Conservation (phyloP, 495 filamentous ascomycete genomes). For the Trichoderma asperelloides region DNA sequence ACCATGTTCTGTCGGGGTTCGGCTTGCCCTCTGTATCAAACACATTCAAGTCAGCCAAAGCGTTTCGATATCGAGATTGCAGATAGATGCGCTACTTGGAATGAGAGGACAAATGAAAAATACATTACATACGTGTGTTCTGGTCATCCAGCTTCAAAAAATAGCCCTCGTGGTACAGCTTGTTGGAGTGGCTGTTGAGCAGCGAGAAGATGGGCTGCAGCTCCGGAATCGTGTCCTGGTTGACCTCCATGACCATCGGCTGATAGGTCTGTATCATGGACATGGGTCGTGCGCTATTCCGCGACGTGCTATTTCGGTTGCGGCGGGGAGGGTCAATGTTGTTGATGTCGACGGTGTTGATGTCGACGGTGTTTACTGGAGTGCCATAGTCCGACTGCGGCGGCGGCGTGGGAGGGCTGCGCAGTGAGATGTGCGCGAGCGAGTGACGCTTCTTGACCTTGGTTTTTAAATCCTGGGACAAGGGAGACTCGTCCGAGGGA, state of each 20-base stretch:
- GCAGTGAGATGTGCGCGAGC: background rate
- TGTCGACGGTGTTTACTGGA: background rate
- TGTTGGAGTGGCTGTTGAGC: slow-evolving; percentile 91
- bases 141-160: slow-evolving; percentile 93
- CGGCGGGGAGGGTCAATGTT: background rate
- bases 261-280: slow-evolving; percentile 72
- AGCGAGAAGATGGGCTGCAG: slow-evolving; percentile 89
- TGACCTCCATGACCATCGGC: slow-evolving; percentile 78
- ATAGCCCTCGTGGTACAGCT: slow-evolving; percentile 95
- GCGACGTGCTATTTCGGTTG: background rate
- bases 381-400: slow-evolving; percentile 2
- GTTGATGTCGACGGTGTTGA: background rate
- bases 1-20: slow-evolving; percentile 80
- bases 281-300: slow-evolving; percentile 40
- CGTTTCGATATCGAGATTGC: background rate
- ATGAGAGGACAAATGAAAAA: slow-evolving; percentile 9
- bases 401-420: slow-evolving; percentile 9
- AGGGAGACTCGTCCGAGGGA: slow-evolving; percentile 12
- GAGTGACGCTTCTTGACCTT: slow-evolving; percentile 20
- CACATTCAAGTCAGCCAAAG: slow-evolving; percentile 19
- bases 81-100: background rate
- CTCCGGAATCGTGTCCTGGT: slow-evolving; percentile 79
- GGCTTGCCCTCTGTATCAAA: slow-evolving; percentile 64
- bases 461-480: slow-evolving; percentile 15
- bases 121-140: slow-evolving; percentile 62